These are phyloP conservation scores for Chrysoporthe puriensis DNA, from an alignment of 2,329 filamentous ascomycete genomes.

Conservation along the genomic window DNA sequence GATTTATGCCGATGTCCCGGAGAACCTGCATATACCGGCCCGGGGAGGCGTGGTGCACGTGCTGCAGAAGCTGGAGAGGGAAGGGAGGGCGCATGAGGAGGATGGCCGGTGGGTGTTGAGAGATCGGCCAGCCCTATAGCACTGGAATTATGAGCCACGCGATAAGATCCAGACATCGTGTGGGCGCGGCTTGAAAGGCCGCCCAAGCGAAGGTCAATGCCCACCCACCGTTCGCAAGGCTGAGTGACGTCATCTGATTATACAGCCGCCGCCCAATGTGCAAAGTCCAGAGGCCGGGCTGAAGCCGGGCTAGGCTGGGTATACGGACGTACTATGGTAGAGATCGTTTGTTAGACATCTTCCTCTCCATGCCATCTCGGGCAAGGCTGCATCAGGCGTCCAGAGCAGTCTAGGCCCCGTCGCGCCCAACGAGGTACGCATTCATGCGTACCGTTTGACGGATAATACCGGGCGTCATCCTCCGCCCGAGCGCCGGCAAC, in stretches of 20 bases:
- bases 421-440: not conserved
- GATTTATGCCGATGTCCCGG: slow-evolving; percentile 81
- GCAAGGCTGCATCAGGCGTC: not conserved
- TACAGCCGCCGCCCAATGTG: not conserved
- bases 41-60: slow-evolving; percentile 78
- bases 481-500: not conserved
- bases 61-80: slow-evolving; percentile 74
- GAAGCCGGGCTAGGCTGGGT: not conserved
- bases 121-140: slow-evolving; percentile 47
- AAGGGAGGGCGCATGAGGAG: slow-evolving; percentile 64
- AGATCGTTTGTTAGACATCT: not conserved
- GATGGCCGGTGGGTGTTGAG: slow-evolving; percentile 48
- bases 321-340: not conserved
- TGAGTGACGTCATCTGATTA: slow-evolving; percentile 22
- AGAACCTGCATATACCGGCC: slow-evolving; percentile 75
- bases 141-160: not conserved
- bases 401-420: not conserved
- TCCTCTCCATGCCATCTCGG: not conserved
- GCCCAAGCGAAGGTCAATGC: not conserved
- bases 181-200: not conserved
- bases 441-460: not conserved
- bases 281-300: not conserved
- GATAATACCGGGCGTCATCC: not conserved
- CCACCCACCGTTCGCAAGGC: slow-evolving; percentile 2
- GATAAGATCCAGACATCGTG: not conserved